Evolutionary conservation across 805 yeast species (phyloP).

Genomic region (Maudiozyma saulgeensis): DNA sequence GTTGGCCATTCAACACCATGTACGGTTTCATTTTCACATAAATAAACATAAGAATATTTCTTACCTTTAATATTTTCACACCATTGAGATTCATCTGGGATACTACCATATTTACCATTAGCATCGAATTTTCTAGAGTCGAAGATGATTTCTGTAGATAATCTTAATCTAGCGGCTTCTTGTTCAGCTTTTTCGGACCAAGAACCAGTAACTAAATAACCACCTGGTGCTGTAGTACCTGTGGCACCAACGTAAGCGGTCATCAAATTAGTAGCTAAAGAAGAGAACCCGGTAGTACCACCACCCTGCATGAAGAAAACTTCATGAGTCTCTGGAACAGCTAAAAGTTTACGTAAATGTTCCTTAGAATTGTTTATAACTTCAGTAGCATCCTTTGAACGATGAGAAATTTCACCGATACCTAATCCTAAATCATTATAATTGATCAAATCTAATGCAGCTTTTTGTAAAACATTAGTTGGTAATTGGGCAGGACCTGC

Average conservation of each 20-base stretch:
- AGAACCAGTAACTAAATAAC: slow-evolving; percentile 82
- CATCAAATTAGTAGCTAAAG: slow-evolving; percentile 71
- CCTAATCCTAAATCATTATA: slow-evolving; percentile 71
- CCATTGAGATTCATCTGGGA: slow-evolving; percentile 66
- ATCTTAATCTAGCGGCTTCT: slow-evolving; percentile 80
- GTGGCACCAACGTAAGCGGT: slow-evolving; percentile 65
- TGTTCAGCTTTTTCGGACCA: slow-evolving; percentile 88
- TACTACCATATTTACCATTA: slow-evolving; percentile 50
- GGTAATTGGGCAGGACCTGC: slow-evolving; percentile 99
- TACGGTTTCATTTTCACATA: slow-evolving; percentile 96
- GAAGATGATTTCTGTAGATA: slow-evolving; percentile 58
- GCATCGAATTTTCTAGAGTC: slow-evolving; percentile 45
- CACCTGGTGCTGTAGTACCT: slow-evolving; percentile 70
- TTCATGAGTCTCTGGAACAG: slow-evolving; percentile 86
- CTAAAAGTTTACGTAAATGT: slow-evolving; percentile 52
- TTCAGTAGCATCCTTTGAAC: slow-evolving; percentile 71
- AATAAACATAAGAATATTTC: slow-evolving; percentile 74
- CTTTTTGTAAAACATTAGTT: slow-evolving; percentile 71
- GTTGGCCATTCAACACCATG: slow-evolving; percentile 78
- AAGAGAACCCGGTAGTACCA: slow-evolving; percentile 91
- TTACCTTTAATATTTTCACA: slow-evolving; percentile 32
- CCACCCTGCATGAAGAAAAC: slow-evolving; percentile 96
- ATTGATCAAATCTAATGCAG: slow-evolving; percentile 72
- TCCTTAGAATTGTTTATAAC: slow-evolving; percentile 71
- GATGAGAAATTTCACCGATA: slow-evolving; percentile 91